These are phyloP conservation scores for Magnusiomyces suaveolens DNA, from an alignment of 1,139 yeast genomes.

Conservation along the genomic window DNA sequence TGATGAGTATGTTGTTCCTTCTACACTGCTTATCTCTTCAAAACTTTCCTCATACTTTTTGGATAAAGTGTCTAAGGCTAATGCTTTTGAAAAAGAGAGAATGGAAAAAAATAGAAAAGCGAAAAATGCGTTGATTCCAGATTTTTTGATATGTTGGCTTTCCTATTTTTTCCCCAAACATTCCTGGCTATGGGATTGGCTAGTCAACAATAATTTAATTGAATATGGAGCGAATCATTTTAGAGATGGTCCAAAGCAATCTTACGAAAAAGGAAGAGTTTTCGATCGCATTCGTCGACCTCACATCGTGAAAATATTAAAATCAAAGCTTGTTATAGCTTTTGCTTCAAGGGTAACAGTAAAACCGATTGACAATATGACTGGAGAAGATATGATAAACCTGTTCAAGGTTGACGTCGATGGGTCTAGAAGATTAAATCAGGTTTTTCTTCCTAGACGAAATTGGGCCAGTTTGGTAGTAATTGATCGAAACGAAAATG, in stretches of 20 bases:
- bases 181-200: too few species aligned
- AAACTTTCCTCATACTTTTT: neutral
- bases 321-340: neutral
- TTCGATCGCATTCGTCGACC: neutral
- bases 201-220: too few species aligned
- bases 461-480: constrained; percentile 48
- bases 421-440: constrained; percentile 45
- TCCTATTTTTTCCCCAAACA: too few species aligned
- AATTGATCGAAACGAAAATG: constrained; percentile 2
- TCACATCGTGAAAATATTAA: neutral
- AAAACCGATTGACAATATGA: constrained; percentile 50
- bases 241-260: too few species aligned
- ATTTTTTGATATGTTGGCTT: too few species aligned
- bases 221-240: too few species aligned
- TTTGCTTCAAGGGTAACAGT: constrained; percentile 52
- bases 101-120: neutral
- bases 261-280: too few species aligned
- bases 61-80: neutral
- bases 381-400: constrained; percentile 75
- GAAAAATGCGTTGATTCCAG: too few species aligned
- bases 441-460: constrained; percentile 62
- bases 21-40: neutral
- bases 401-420: constrained; percentile 56
- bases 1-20: constrained; percentile 37
- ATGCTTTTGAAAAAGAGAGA: neutral